Percentiles rank a stretch among this genome's conserved stretches.
Evolutionary conservation across 2,329 filamentous ascomycete species (phyloP).

Genomic region (Exophiala lecanii-corni): DNA sequence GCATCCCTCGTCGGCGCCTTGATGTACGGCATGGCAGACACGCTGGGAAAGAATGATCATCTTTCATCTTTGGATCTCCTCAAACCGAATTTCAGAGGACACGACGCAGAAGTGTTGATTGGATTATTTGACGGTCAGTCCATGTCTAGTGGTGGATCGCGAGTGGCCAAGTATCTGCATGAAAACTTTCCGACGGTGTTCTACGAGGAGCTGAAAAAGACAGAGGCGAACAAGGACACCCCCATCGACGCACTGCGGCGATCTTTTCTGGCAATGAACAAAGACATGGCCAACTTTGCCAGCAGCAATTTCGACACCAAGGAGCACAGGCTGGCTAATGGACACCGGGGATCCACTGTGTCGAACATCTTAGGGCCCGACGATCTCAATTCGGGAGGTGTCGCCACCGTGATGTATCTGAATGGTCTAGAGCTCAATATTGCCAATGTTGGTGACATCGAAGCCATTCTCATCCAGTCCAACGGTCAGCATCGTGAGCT

Average conservation of each 20-base stretch:
- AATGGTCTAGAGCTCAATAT: conserved; percentile 87
- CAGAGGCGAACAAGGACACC: conserved; percentile 66
- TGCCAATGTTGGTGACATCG: conserved; percentile 90
- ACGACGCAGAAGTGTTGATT: conserved; percentile 82
- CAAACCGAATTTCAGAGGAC: conserved; percentile 83
- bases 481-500: conserved; percentile 79
- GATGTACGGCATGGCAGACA: conserved; percentile 96
- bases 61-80: conserved; percentile 94
- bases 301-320: conserved; percentile 66
- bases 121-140: conserved; percentile 95
- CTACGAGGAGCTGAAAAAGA: conserved; percentile 69
- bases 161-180: conserved; percentile 92
- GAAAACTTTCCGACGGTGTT: conserved; percentile 91
- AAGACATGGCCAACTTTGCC: conserved; percentile 80
- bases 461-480: conserved; percentile 90
- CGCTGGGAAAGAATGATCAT: conserved; percentile 86
- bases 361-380: conserved; percentile 79
- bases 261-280: conserved; percentile 85
- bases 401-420: conserved; percentile 87
- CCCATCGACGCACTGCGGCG: conserved; percentile 78
- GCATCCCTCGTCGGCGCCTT: conserved; percentile 87
- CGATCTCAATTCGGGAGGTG: conserved; percentile 82
- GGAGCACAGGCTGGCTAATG: conserved; percentile 44
- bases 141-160: conserved; percentile 83
- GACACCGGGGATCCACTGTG: conserved; percentile 65